Evolutionary conservation across 23 red algal species (phyloP).

Genomic region (Agarophyton chilense): DNA sequence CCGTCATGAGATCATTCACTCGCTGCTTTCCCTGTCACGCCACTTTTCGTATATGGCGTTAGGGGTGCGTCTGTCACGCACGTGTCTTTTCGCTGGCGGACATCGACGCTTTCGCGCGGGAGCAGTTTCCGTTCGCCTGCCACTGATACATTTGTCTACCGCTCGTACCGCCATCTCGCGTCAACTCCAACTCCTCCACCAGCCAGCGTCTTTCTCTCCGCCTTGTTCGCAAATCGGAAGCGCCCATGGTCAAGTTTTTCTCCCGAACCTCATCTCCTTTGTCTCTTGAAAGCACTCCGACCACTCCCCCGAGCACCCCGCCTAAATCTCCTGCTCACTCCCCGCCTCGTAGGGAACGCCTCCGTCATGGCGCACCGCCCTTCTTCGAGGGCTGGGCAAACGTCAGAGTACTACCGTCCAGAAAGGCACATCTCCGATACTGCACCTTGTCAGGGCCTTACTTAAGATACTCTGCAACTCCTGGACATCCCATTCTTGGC

Average conservation of each 20-base stretch:
- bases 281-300: not conserved
- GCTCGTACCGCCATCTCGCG: no score
- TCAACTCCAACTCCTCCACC: no score
- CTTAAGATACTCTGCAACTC: constrained; percentile 32
- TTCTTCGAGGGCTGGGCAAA: constrained; percentile 63
- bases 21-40: constrained; percentile 14
- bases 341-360: constrained; percentile 34
- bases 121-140: no score
- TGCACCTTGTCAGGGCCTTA: constrained; percentile 43
- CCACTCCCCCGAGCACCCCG: not conserved
- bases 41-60: no score
- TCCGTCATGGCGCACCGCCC: constrained; percentile 41
- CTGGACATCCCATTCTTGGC: constrained; percentile 19
- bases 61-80: not conserved
- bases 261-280: constrained; percentile 47
- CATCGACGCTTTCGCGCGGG: no score
- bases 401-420: constrained; percentile 3
- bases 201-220: no score
- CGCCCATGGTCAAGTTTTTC: constrained; percentile 47
- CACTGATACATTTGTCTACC: no score
- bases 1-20: not conserved
- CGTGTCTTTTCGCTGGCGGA: not conserved
- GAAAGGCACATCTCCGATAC: constrained; percentile 35
- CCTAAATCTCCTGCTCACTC: not conserved
- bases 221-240: no score